phyloP scores from a whole-genome alignment of 2,329 filamentous ascomycete species.

The Metarhizium guizhouense region DNA sequence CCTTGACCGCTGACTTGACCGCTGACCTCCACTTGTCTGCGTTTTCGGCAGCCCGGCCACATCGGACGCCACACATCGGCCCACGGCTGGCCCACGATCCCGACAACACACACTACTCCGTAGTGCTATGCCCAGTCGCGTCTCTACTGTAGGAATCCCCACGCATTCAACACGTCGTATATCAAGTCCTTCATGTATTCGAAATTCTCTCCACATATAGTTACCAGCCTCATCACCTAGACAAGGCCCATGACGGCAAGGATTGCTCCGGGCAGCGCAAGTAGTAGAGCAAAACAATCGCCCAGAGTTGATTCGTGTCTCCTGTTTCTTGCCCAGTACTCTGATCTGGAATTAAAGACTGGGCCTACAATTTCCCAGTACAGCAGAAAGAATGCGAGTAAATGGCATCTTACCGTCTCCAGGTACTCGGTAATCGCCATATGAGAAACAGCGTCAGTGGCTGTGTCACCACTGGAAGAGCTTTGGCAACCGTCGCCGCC shows the following conservation, averaged over 20 bases:
- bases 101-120: too few relatives aligned
- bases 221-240: slow-evolving; percentile 18
- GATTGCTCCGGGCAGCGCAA: slow-evolving; percentile 19
- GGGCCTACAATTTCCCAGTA: slow-evolving; percentile 30
- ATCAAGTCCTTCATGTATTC: slow-evolving; percentile 1
- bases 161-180: neutral
- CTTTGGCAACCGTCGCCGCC: slow-evolving; percentile 13
- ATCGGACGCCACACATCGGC: neutral
- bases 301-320: slow-evolving; percentile 14
- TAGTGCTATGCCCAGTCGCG: neutral
- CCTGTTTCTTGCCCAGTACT: slow-evolving; percentile 21
- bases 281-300: slow-evolving; percentile 15
- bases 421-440: neutral
- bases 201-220: slow-evolving; percentile 11
- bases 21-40: neutral
- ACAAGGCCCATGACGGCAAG: slow-evolving; percentile 13
- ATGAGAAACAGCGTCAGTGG: neutral
- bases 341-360: slow-evolving; percentile 29
- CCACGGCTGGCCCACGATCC: neutral
- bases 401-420: slow-evolving; percentile 3
- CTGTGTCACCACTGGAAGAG: slow-evolving; percentile 12
- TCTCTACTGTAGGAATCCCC: neutral
- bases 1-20: neutral
- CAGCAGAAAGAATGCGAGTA: slow-evolving; percentile 7
- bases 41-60: neutral